Conservation (phyloP, 2,329 filamentous ascomycete genomes). For the Hypoxylon sp. region DNA sequence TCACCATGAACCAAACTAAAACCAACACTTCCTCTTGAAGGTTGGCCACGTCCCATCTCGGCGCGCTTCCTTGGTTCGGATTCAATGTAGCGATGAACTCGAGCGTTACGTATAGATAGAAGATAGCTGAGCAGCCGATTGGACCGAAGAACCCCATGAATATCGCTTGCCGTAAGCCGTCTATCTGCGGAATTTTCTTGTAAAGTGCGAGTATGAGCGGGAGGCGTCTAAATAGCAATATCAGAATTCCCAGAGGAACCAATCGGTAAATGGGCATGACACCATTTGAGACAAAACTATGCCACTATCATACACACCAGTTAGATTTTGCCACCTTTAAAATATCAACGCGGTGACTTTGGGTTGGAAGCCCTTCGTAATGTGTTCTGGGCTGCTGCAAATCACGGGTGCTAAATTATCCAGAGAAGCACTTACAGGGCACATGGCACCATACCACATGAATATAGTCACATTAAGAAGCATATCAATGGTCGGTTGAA, state of each 20-base stretch:
- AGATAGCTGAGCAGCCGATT: conserved; percentile 90
- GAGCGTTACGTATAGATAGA: conserved; percentile 86
- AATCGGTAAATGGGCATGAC: conserved; percentile 83
- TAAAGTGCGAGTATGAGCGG: conserved; percentile 83
- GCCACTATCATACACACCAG: conserved; percentile 66
- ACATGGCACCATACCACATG: conserved; percentile 90
- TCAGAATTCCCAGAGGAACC: conserved; percentile 79
- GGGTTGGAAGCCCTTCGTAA: background rate
- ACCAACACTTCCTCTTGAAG: conserved; percentile 77
- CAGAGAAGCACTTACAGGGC: conserved; percentile 64
- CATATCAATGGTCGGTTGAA: conserved; percentile 97
- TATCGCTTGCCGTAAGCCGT: conserved; percentile 79
- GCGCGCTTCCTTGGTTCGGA: conserved; percentile 66
- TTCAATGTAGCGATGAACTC: conserved; percentile 78
- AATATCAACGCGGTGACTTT: background rate
- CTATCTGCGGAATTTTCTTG: conserved; percentile 83
- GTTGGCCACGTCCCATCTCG: conserved; percentile 75
- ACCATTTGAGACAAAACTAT: conserved; percentile 73
- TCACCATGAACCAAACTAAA: conserved; percentile 87
- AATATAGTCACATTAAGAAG: conserved; percentile 90
- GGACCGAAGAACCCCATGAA: conserved; percentile 96
- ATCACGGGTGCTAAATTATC: background rate
- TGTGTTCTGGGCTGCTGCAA: background rate
- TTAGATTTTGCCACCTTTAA: conserved; percentile 14
- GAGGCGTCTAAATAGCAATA: conserved; percentile 82